phyloP scores from a whole-genome alignment of 225 moss, liverwort and hornwort genomes.

The Ulota crispa region DNA sequence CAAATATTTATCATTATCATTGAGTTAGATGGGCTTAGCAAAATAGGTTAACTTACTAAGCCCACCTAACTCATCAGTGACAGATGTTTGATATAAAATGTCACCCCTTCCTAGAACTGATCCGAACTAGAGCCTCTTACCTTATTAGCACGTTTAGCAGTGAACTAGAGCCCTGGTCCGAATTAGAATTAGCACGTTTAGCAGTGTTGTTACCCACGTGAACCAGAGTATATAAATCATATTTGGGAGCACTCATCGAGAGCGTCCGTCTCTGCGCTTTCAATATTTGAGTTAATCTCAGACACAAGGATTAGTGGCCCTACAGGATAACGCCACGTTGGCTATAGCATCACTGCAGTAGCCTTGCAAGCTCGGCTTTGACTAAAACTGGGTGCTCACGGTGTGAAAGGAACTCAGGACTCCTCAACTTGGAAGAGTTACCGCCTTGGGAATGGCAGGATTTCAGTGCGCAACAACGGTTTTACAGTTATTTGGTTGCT shows the following conservation, averaged over 20 bases:
- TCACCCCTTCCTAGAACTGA: too few species aligned
- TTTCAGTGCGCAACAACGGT: neutral
- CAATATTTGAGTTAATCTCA: neutral
- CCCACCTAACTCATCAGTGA: too few species aligned
- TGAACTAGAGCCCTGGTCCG: too few species aligned
- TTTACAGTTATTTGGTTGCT: neutral
- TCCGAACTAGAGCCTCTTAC: too few species aligned
- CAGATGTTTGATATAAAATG: too few species aligned
- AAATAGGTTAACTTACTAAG: too few species aligned
- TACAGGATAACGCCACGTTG: slow-evolving; percentile 2
- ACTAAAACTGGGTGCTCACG: neutral
- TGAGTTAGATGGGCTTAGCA: too few species aligned
- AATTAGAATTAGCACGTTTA: too few species aligned
- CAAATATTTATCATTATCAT: too few species aligned
- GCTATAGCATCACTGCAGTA: neutral
- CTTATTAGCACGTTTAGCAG: too few species aligned
- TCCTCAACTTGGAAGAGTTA: neutral
- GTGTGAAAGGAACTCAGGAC: slow-evolving; percentile 13
- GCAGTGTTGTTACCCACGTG: too few species aligned
- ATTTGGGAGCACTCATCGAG: neutral
- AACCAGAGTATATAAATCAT: too few species aligned
- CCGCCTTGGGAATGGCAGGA: neutral
- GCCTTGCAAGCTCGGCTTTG: neutral
- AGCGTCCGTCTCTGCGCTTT: neutral
- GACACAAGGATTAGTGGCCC: slow-evolving; percentile 4